Evolutionary conservation across 371 early-diverging fungal species (phyloP).

Genomic region (Mortierella sp.): DNA sequence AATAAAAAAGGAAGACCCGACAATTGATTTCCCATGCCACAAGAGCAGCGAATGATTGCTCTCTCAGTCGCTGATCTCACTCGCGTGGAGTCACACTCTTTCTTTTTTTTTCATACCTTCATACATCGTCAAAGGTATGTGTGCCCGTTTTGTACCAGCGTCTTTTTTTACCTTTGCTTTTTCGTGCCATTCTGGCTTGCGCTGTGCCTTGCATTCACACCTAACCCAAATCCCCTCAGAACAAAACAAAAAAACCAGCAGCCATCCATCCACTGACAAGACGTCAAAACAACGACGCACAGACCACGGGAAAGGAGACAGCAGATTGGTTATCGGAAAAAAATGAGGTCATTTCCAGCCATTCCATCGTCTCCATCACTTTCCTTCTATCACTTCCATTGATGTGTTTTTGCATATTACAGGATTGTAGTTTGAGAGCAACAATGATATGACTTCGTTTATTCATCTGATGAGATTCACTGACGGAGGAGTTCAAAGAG

Average conservation of each 20-base stretch:
- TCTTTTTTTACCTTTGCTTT: too few relatives aligned
- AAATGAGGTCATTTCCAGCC: constrained; percentile 3
- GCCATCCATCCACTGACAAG: background rate
- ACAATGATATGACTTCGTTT: too few relatives aligned
- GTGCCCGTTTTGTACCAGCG: too few relatives aligned
- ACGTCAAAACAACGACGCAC: constrained; percentile 2
- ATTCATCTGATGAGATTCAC: background rate
- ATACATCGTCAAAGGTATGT: too few relatives aligned
- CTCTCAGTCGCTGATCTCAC: background rate
- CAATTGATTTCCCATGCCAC: background rate
- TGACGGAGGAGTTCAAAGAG: constrained; percentile 42
- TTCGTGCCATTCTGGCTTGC: too few relatives aligned
- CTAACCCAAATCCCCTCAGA: background rate
- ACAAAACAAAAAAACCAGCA: background rate
- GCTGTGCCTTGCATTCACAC: too few relatives aligned
- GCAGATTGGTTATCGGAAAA: background rate
- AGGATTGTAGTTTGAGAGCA: background rate
- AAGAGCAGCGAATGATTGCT: background rate
- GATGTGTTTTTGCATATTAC: too few relatives aligned
- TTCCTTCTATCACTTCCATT: background rate
- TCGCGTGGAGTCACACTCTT: background rate
- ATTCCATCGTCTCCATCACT: too few relatives aligned
- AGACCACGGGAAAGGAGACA: background rate
- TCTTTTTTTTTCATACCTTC: too few relatives aligned
- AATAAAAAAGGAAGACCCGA: background rate